phyloP scores from a whole-genome alignment of 768 basidiomycete genomes.

The Xerocomellus intermedius region DNA sequence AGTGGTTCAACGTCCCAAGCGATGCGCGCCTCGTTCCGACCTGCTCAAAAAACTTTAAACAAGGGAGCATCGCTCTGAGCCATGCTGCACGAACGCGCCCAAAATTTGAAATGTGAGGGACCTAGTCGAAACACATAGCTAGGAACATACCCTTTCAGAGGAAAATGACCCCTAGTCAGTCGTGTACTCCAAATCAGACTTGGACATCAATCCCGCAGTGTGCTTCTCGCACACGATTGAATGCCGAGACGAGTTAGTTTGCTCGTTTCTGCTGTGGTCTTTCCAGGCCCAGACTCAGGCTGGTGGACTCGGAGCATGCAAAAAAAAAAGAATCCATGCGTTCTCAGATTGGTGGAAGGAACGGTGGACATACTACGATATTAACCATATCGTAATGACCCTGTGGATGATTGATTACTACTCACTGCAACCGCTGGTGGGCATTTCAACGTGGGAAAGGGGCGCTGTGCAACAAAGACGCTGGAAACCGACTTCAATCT shows the following conservation, averaged over 20 bases:
- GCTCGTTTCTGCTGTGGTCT: constrained; percentile 1
- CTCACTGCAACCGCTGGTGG: background rate
- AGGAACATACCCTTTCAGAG: background rate
- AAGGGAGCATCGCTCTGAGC: constrained; percentile 3
- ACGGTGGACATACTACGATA: background rate
- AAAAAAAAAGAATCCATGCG: background rate
- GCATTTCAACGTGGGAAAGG: background rate
- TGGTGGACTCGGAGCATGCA: background rate
- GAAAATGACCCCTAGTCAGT: background rate
- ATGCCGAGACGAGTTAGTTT: background rate
- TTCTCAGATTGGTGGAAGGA: constrained; percentile 1
- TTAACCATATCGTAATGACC: background rate
- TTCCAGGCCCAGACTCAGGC: background rate
- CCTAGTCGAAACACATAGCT: background rate
- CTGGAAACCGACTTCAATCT: background rate
- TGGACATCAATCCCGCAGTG: background rate
- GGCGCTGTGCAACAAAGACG: background rate
- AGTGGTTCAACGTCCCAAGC: constrained; percentile 1
- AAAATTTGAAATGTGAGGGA: constrained; percentile 1
- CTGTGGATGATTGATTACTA: background rate
- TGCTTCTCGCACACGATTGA: background rate
- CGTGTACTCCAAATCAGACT: background rate
- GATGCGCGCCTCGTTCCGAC: background rate
- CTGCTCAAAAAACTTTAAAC: background rate
- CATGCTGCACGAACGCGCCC: constrained; percentile 1